Conservation (phyloP, 2,329 filamentous ascomycete genomes). For the Aspergillus brasiliensis region DNA sequence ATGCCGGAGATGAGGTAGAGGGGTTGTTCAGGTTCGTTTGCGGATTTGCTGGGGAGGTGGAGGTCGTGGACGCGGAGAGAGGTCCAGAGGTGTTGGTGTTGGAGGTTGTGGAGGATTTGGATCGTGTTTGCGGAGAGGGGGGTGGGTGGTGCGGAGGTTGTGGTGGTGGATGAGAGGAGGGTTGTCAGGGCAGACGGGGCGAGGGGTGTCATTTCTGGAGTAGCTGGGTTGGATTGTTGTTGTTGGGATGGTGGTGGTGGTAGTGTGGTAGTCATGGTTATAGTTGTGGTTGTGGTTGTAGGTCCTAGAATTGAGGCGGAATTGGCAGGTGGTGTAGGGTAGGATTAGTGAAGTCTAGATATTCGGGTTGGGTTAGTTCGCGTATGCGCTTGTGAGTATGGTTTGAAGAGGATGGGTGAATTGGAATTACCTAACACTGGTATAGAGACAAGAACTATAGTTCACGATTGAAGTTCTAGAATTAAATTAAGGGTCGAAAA, state of each 20-base stretch:
- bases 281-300: too few species aligned
- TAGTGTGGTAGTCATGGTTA: neutral
- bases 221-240: neutral
- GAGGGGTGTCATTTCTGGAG: conserved; percentile 12
- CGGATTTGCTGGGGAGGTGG: conserved; percentile 15
- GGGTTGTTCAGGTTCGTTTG: conserved; percentile 30
- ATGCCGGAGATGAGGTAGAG: conserved; percentile 61
- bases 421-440: neutral
- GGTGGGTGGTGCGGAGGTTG: conserved; percentile 16
- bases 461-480: too few species aligned
- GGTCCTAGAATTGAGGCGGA: neutral
- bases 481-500: neutral
- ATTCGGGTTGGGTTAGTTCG: neutral
- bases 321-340: neutral
- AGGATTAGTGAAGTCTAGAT: neutral
- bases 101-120: conserved; percentile 65
- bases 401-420: neutral
- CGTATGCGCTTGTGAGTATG: neutral
- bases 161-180: conserved; percentile 38
- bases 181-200: conserved; percentile 44
- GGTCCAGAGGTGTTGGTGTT: conserved; percentile 65
- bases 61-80: conserved; percentile 55
- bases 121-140: conserved; percentile 52
- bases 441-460: too few species aligned
- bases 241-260: neutral